Evolutionary conservation across 1,284 basidiomycete genomes (phyloP), one percentile per base, ranked within the genome.

Genomic region (Cutaneotrichosporon mucoides): DNA sequence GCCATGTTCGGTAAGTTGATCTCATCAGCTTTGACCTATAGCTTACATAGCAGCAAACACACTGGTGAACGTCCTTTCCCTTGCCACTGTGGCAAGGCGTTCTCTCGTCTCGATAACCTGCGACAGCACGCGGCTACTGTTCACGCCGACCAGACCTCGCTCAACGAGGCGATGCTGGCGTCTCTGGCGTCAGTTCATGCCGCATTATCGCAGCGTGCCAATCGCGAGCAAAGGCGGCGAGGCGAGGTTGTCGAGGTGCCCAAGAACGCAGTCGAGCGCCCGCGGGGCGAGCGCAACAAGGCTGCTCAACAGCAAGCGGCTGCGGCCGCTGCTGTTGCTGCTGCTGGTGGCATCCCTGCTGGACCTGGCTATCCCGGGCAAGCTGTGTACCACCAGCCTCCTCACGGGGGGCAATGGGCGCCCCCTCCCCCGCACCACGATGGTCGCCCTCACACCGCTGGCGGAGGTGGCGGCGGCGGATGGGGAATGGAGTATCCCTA

Each of bases 91-190:
- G 85, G 86, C 35, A 95, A 96, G 76, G 88, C 94, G 61, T 97
- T 98, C 74, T 95, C 92, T 13, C 87, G 94, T 33, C 87, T 97
- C 71, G 94, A 98, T 81, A 98, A 98, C 74, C 84, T 98, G 10
- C 86, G 94, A 49, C 94, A 97, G 73, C 94, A 98, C 77, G 90
- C 93, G 0, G 89, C 94, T 79, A 96, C 93, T 4, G 92, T 96
- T 2, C 94, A 98, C 72, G 87, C 92, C 34, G 92, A 96, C 73
- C 89, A 89, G 79, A 68, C 76, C 0, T 87, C 89, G 0, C 84
- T 87, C 73, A 98, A 97, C 81, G 90, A 94, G 74, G 81, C 84
- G 47, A 93, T 94, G 89, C 90, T 95, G 85, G 85, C 87, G 65
- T 88, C 92, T 59, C 85, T 96, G 60, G 89, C 89, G 40, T 84